Base-by-base conservation (phyloP, 805 yeast genomes). In the Candida ascalaphidarum region DNA sequence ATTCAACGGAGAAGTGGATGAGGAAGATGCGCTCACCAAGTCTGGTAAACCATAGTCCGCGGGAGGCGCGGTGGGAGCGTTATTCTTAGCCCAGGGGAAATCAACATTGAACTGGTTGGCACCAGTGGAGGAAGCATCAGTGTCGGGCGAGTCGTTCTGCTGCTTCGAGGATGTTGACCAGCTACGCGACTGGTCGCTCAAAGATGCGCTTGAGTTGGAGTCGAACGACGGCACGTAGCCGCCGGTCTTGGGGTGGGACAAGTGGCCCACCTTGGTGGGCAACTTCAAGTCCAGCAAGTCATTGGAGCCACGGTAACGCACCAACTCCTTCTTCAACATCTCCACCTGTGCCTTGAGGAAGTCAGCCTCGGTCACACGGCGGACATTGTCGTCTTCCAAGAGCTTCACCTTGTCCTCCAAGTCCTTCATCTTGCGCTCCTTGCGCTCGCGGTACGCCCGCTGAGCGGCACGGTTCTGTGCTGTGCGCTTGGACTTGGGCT, bases 391-490 rank as follows among this genome's bases (percentile, higher is more conserved):
- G 37, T 70, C 69, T 52, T 92, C 96, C 40, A 89, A 66, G 39
- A 60, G 52, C 28, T 66, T 55, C 10, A 89, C 94, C 41, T 82
- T 77, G 26, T 75, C 77, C 50, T 88, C 96, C 36, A 89, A 65
- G 39, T 85, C 95, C 47, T 75, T 73, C 77, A 92, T 71, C 47
- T 82, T 84, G 28, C 68, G 68, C 53, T 89, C 97, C 52, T 89
- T 89, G 35, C 97, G 73, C 56, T 92, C 97, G 32, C 97, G 67
- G 57, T 85, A 89, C 5, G 97, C 97, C 31, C 97, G 67, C 57
- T 92, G 98, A n/a, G 97, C 97, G 3, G 96, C 96, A 44, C 97
- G 71, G 54, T 92, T 89, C 58, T 92, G 97, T 2, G 96, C 96
- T 11, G 95, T 85, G 43, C 98, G 68, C 64, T 84, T 89, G 45